These are phyloP conservation scores for Hermanozyma aechmeae DNA, from an alignment of 805 yeast species.

Conservation along the genomic window DNA sequence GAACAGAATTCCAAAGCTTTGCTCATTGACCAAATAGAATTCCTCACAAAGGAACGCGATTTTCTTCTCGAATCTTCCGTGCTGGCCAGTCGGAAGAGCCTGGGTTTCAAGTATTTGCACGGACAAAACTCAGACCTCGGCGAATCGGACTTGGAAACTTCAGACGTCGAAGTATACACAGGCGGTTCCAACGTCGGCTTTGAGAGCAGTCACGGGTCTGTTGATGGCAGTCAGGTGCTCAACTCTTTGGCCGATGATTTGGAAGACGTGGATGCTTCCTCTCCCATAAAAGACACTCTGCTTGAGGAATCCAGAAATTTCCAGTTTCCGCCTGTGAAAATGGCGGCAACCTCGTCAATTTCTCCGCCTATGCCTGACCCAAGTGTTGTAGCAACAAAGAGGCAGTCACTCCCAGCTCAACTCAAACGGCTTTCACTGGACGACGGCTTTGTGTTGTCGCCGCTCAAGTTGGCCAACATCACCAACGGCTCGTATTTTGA, in stretches of 20 bases:
- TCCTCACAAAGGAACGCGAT: constrained; percentile 28
- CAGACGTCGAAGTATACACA: constrained; percentile 8
- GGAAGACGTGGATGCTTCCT: constrained; percentile 13
- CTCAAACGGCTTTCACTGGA: constrained; percentile 14
- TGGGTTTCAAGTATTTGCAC: too few relatives aligned
- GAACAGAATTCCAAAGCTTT: constrained; percentile 43
- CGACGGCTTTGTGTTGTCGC: constrained; percentile 29
- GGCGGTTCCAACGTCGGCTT: not conserved
- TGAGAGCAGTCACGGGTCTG: constrained; percentile 7
- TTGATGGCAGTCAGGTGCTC: constrained; percentile 12
- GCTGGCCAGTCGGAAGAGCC: too few relatives aligned
- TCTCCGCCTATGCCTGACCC: constrained; percentile 30
- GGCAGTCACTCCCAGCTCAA: constrained; percentile 28
- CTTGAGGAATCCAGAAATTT: constrained; percentile 13
- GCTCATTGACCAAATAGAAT: constrained; percentile 47
- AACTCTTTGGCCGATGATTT: constrained; percentile 15
- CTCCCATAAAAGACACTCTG: constrained; percentile 16
- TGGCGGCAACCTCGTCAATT: not conserved
- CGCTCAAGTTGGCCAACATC: constrained; percentile 26
- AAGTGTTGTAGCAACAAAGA: constrained; percentile 13
- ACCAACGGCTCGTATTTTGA: constrained; percentile 12
- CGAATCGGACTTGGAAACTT: constrained; percentile 7
- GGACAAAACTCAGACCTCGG: not conserved
- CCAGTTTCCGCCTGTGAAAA: constrained; percentile 16
- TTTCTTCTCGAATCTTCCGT: constrained; percentile 6